Evolutionary conservation across 2,329 filamentous ascomycete species (phyloP), one percentile per base, ranked within the genome.

Genomic region (Akanthomyces lecanii): DNA sequence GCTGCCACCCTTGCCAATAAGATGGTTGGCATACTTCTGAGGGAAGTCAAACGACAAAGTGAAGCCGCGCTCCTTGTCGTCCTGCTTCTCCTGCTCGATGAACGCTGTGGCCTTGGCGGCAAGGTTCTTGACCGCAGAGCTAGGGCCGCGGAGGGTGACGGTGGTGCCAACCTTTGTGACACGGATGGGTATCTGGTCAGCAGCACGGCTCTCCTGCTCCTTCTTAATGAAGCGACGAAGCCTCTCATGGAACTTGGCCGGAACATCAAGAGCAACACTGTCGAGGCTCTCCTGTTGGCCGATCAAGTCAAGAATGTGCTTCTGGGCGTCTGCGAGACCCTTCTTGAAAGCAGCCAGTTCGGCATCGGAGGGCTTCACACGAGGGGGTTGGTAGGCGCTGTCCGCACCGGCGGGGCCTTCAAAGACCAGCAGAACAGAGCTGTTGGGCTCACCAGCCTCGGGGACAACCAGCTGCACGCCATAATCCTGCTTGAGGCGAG

Each of bases 41-140:
- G 94, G 94, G 79, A 97, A 99, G 66, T 97, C 92, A 68, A 98
- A 98, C 30, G 85, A 86, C 64, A 91, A 80, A 2, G 87, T 92
- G 77, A 93, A 96, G 51, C 91, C 92, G 64, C 94, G 90, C 77
- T 98, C 94, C 73, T 95, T 90, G 76, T 98, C 94, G 65, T 98
- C 93, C 74, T 91, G 85, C 78, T 93, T 90, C 76, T 96, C 92
- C 73, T 96, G 89, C 72, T 89, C 88, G 25, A 98, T 81, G 71
- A 97, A 98, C 7, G 85, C 85, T 64, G 85, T 77, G 61, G 96
- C 86, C 79, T 93, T 95, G 42, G 82, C 77, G 36, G 85, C 82
- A 45, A 98, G 82, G 2, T 86, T 84, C 58, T 90, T 85, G 4
- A 97, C 91, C 25, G 85, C 84, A 21, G 86, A 85, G 53, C 84